Percentiles rank a stretch among this genome's conserved stretches.
These are phyloP conservation scores for Uromyces viciae-fabae DNA, from an alignment of 1,284 basidiomycete species.

Conservation along the genomic window DNA sequence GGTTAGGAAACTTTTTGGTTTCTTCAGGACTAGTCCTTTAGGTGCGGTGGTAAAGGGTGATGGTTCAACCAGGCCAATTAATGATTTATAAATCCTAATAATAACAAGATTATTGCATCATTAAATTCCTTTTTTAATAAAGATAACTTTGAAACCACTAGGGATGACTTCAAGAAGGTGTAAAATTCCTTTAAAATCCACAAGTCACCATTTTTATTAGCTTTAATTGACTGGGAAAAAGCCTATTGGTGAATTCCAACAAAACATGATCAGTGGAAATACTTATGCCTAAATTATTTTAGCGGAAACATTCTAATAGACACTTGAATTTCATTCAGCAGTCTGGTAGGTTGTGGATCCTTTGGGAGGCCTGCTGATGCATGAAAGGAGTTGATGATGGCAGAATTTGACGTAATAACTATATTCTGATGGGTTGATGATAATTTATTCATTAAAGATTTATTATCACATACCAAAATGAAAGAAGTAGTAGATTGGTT, in stretches of 20 bases:
- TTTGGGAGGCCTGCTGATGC: slow-evolving; percentile 10
- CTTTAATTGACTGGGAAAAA: too few species aligned
- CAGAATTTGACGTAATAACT: slow-evolving; percentile 3
- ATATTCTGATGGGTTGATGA: slow-evolving; percentile 21
- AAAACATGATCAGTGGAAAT: too few species aligned
- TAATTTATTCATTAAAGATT: background rate
- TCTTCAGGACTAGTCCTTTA: background rate
- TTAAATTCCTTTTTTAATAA: background rate
- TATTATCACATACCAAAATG: background rate
- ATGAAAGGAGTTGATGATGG: background rate
- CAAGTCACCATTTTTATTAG: too few species aligned
- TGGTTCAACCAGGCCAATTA: background rate
- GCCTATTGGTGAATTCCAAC: too few species aligned
- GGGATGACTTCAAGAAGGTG: background rate
- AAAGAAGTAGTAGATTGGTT: background rate
- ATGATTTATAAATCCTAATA: background rate
- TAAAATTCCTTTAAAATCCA: too few species aligned
- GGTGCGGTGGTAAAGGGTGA: background rate
- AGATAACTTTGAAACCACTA: background rate
- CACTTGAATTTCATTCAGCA: background rate
- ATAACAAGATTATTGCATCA: background rate
- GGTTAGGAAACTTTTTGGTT: background rate
- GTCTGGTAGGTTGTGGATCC: background rate
- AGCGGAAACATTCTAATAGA: background rate
- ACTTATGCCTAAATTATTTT: too few species aligned